A percentile compares a stretch with the other conserved stretches of the same genome.
Conservation (phyloP, 805 yeast genomes). For the Torulaspora gathmanii region DNA sequence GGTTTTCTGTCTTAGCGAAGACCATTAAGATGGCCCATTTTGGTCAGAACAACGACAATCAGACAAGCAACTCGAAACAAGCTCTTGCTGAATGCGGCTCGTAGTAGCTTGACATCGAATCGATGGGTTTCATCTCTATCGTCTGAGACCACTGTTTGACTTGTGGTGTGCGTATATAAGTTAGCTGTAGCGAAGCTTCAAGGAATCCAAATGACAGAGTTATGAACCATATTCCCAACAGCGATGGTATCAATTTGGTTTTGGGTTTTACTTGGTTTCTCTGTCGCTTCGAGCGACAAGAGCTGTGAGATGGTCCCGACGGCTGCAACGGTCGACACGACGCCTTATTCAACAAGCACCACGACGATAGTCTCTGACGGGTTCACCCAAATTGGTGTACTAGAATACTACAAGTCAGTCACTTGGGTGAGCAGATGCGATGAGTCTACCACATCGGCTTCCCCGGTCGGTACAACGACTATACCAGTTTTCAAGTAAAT, state of each 20-base stretch:
- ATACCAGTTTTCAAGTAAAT: constrained; percentile 6
- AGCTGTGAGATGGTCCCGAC: constrained; percentile 24
- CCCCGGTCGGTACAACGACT: constrained; percentile 8
- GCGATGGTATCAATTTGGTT: background rate
- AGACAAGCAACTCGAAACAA: background rate
- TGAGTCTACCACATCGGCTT: constrained; percentile 4
- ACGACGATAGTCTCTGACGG: constrained; percentile 20
- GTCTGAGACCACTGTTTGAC: background rate
- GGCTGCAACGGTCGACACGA: constrained; percentile 20
- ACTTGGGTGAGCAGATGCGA: constrained; percentile 26
- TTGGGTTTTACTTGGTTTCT: background rate
- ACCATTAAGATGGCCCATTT: constrained; percentile 4
- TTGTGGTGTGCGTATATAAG: background rate
- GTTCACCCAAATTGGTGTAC: constrained; percentile 16
- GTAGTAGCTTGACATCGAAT: no score
- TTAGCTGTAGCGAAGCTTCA: background rate
- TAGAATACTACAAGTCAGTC: constrained; percentile 25
- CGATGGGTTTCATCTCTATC: background rate
- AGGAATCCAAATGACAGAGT: no score
- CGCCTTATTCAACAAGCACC: constrained; percentile 25
- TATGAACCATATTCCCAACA: background rate
- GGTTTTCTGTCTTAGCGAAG: background rate
- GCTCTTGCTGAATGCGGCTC: background rate
- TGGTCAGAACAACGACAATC: background rate
- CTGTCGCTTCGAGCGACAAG: background rate